Evolutionary conservation across 2,329 filamentous ascomycete species (phyloP), one percentile per base, ranked within the genome.

Genomic region (Aureobasidium sp.): DNA sequence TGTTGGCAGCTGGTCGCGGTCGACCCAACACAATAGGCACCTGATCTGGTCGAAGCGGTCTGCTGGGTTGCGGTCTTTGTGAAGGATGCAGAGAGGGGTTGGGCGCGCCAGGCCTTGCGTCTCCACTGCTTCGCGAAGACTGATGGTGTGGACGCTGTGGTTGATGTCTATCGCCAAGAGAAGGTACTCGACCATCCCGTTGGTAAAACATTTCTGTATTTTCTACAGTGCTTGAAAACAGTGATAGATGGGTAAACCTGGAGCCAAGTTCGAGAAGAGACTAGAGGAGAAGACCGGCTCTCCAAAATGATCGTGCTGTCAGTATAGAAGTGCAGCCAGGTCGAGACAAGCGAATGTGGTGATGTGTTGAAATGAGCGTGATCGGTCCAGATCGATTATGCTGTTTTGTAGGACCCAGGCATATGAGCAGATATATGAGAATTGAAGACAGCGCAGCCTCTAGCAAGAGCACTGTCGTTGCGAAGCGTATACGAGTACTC

Each of bases 21-120:
- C 32, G 44, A 41, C 59, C 47, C 3, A 63, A 41, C 27, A 49
- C 50, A 13, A 52, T 32, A 15, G 61, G 54, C 27, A 32, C 25
- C 29, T 64, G 57, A n/a, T 62, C 50, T 16, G 63, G 53, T 69
- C 72, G 49, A 68, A 67, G 57, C 68, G 72, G 8, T 69, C 69
- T 52, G 63, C 63, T 52, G 65, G 69, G 45, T 69, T 69, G 29
- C 62, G 65, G 27, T 67, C 67, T 39, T 44, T 61, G 48, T n/a
- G 48, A 45, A 15, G 63, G 53, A 2, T 55, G 39, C 29, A 42
- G 9, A 34, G 41, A 36, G 36, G 29, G 39, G 10, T 44, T 32
- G 9, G 52, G 37, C 29, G 45, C 57, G n/a, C 34, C 44, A 29
- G 57, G 10, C 34, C 48, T 48, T 15, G 47, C 37, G 11, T 45